phyloP scores from a whole-genome alignment of 23 red algal species.

The Chondrus crispus region DNA sequence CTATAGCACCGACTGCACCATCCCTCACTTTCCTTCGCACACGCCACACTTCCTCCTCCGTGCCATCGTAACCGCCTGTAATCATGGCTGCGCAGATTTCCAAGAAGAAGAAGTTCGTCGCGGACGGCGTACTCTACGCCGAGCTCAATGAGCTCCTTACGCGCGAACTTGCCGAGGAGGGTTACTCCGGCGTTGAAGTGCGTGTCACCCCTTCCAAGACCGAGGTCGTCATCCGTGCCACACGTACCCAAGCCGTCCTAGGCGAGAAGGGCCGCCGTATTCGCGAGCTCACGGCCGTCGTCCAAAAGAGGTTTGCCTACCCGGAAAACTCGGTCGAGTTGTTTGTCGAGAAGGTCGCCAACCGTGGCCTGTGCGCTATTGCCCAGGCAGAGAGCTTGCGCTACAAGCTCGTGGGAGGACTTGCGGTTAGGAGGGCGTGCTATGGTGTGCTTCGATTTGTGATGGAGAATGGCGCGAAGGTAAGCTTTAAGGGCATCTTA shows the following conservation, averaged over 20 bases:
- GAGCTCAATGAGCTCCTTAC: constrained; percentile 95
- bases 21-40: too few species aligned
- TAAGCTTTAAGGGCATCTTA: neutral
- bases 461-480: constrained; percentile 84
- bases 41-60: too few species aligned
- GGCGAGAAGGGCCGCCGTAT: constrained; percentile 96
- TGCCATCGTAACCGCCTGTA: neutral
- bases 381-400: constrained; percentile 97
- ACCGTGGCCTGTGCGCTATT: constrained; percentile 98
- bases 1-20: too few species aligned
- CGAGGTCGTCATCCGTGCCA: constrained; percentile 96
- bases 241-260: constrained; percentile 86
- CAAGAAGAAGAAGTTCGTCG: constrained; percentile 93
- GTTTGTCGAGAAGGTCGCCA: constrained; percentile 93
- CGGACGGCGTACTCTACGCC: constrained; percentile 92
- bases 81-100: constrained; percentile 82
- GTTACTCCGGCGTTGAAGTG: constrained; percentile 97
- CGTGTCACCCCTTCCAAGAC: constrained; percentile 76
- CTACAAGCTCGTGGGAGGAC: constrained; percentile 96
- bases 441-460: constrained; percentile 99
- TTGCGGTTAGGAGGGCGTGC: constrained; percentile 94
- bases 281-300: constrained; percentile 94
- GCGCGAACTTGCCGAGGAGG: constrained; percentile 96
- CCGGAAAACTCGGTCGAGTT: constrained; percentile 85
- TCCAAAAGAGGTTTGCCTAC: constrained; percentile 96